Evolutionary conservation across 441 rosid species (phyloP), one percentile per base, ranked within the genome.

Genomic region (Hura crepitans): DNA sequence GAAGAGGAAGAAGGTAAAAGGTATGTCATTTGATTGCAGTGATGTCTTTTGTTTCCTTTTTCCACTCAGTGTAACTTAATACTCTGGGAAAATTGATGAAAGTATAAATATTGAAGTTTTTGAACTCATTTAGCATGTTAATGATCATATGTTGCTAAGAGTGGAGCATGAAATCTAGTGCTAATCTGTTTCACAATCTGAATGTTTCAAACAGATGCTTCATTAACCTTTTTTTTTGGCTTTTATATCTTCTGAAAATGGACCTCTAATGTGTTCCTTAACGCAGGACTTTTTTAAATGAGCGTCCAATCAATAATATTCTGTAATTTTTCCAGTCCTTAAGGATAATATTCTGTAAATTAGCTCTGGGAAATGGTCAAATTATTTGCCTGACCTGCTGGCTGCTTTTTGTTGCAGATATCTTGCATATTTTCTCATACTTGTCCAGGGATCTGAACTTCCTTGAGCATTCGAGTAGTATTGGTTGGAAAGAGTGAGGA

Each of bases 401-500:
- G 8, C 23, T 56, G 30, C 55, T 3, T 63, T 65, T 57, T 64
- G 17, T 72, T 72, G 78, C 90, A 93, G 98, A 93, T 88, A 85
- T 93, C 15, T 71, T 91, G 82, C 95, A 93, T 72, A 84, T 93
- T 25, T 91, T 93, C 79, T 88, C 98, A 2, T 91, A 83, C 84
- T 84, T 93, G 86, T 95, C 98, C 0, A 85, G 90, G 80, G 92
- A 91, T 80, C 80, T 93, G 66, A 93, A 93, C 77, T 93, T 91
- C 83, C 79, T 91, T 3, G 97, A 89, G 89, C 97, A 93, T 80
- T 84, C 93, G n/a, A 87, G 97, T 77, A 78, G 81, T 67, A 82
- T 93, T 67, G 95, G 92, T 25, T 93, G 92, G 91, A 89, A 93
- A 93, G 98, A 93, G 98, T 91, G 80, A 93, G 90, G 75, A 53